Evolutionary conservation across 306 rosid species (phyloP).

Genomic region (Mimosa bimucronata): DNA sequence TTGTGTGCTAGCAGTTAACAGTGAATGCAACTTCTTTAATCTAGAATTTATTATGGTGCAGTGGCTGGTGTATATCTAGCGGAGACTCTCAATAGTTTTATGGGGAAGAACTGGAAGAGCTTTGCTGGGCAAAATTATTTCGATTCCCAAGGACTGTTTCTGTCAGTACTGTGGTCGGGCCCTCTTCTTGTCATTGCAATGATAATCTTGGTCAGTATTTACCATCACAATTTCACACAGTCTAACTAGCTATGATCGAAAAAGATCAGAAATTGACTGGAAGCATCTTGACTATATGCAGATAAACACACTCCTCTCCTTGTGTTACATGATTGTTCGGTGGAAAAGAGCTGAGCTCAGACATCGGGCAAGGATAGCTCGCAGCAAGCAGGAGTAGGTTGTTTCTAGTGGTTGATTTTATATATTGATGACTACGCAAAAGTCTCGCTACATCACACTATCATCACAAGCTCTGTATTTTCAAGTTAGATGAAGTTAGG

Average conservation of each 20-base stretch:
- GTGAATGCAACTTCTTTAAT: conserved; percentile 31
- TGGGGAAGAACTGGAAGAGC: conserved; percentile 78
- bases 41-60: conserved; percentile 46
- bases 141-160: conserved; percentile 80
- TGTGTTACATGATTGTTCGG: conserved; percentile 79
- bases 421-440: conserved; percentile 23
- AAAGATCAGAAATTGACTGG: conserved; percentile 22
- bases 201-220: conserved; percentile 80
- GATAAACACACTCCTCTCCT: conserved; percentile 86
- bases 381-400: conserved; percentile 69
- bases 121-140: conserved; percentile 88
- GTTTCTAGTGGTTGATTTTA: conserved; percentile 26
- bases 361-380: conserved; percentile 80
- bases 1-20: conserved; percentile 11
- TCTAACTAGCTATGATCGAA: background rate
- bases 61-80: conserved; percentile 95
- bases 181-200: conserved; percentile 86
- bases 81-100: conserved; percentile 63
- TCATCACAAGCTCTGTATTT: background rate
- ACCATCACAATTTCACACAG: background rate
- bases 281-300: conserved; percentile 46
- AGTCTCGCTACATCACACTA: background rate
- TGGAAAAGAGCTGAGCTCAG: conserved; percentile 97
- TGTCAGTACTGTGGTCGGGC: conserved; percentile 89
- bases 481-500: background rate